A percentile compares a stretch with the other conserved stretches of the same genome.
Conservation (phyloP, 495 filamentous ascomycete species). For the Lophiostoma macrostomum region DNA sequence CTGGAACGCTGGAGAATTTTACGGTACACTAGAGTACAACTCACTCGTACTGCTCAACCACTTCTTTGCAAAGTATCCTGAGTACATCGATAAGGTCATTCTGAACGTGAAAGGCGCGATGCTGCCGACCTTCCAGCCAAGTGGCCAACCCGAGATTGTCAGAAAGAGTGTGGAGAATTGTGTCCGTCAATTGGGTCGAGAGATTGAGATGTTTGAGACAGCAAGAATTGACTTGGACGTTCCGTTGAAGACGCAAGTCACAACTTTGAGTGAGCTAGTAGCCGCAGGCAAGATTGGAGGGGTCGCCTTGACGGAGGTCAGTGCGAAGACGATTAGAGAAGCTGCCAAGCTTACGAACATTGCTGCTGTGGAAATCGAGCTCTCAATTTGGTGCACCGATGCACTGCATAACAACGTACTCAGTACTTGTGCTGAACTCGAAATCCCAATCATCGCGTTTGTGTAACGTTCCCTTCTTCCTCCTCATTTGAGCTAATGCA, state of each 20-base stretch:
- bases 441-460: constrained; percentile 68
- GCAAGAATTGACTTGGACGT: constrained; percentile 66
- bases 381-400: constrained; percentile 63
- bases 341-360: constrained; percentile 69
- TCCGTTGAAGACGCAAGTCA: constrained; percentile 56
- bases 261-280: constrained; percentile 53
- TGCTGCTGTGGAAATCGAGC: constrained; percentile 70
- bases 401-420: constrained; percentile 70
- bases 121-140: constrained; percentile 38
- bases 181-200: constrained; percentile 60
- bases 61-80: constrained; percentile 64
- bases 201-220: constrained; percentile 75
- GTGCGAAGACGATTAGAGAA: constrained; percentile 67
- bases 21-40: constrained; percentile 67
- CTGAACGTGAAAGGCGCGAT: constrained; percentile 62
- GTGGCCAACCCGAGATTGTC: constrained; percentile 60
- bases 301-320: constrained; percentile 68
- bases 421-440: constrained; percentile 62
- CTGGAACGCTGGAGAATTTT: constrained; percentile 78
- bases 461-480: not conserved
- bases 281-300: constrained; percentile 72
- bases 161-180: constrained; percentile 64
- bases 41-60: constrained; percentile 53
- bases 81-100: constrained; percentile 61
- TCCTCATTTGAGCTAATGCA: not conserved